A percentile compares a stretch with the other conserved stretches of the same genome.
Evolutionary conservation across 805 yeast genomes (phyloP).

Genomic region (Sugiyamaella americana): DNA sequence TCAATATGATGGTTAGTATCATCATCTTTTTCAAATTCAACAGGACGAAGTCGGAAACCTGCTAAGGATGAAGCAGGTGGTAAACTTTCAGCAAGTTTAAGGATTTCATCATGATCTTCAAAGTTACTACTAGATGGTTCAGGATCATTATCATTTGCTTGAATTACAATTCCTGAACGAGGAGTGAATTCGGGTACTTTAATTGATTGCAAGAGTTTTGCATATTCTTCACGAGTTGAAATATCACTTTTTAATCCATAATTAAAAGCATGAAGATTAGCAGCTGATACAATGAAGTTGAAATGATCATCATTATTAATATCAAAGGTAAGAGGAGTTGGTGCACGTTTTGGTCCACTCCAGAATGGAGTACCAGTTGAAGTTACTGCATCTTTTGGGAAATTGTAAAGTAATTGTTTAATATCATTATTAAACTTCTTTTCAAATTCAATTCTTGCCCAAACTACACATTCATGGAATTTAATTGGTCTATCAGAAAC

Average conservation of each 20-base stretch:
- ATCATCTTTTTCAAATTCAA: conserved; percentile 96
- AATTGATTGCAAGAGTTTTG: conserved; percentile 45
- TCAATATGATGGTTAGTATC: conserved; percentile 95
- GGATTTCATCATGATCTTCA: conserved; percentile 56
- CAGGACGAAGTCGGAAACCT: conserved; percentile 81
- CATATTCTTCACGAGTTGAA: conserved; percentile 35
- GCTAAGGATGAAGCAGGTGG: conserved; percentile 88
- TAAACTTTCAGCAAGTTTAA: conserved; percentile 62
- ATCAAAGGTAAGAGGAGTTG: conserved; percentile 76
- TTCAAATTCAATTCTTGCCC: conserved; percentile 93
- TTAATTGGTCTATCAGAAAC: conserved; percentile 77
- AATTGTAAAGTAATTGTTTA: conserved; percentile 82
- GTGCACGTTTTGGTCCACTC: conserved; percentile 98
- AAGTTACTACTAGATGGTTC: conserved; percentile 39
- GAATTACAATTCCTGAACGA: conserved; percentile 65
- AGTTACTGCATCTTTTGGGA: conserved; percentile 90
- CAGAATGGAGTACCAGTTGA: conserved; percentile 91
- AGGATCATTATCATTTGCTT: conserved; percentile 85
- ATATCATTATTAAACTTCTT: conserved; percentile 79
- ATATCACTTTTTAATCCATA: conserved; percentile 81
- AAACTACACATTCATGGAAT: conserved; percentile 87
- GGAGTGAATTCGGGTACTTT: conserved; percentile 67
- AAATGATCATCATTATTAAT: conserved; percentile 69
- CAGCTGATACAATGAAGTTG: conserved; percentile 80
- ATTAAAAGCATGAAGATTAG: conserved; percentile 83